Conservation (phyloP, 257 asterid species). For the Salvia rosmarinus region DNA sequence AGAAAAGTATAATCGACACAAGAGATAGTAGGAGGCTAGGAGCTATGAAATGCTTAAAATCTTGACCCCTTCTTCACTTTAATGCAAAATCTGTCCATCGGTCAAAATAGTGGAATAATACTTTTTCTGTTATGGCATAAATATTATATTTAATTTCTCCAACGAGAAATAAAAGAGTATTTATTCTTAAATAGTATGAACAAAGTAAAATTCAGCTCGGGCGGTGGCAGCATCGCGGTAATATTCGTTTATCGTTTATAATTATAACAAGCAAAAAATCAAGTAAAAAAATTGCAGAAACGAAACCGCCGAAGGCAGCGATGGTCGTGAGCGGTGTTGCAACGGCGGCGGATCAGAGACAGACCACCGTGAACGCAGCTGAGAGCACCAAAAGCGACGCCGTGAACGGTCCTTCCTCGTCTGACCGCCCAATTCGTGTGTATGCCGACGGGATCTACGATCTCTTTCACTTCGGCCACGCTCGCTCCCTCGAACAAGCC, state of each 20-base stretch:
- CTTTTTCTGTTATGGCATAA: not conserved
- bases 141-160: not conserved
- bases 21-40: too few species aligned
- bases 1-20: too few species aligned
- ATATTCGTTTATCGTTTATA: constrained; percentile 34
- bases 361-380: constrained; percentile 30
- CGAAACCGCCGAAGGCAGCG: constrained; percentile 36
- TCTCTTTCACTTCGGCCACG: constrained; percentile 98
- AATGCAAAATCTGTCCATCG: not conserved
- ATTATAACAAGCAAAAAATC: not conserved
- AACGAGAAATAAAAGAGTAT: not conserved
- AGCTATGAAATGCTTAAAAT: not conserved
- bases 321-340: constrained; percentile 54
- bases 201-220: not conserved
- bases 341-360: constrained; percentile 41
- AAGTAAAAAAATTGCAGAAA: not conserved
- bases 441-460: constrained; percentile 98
- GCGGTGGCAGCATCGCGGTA: constrained; percentile 26
- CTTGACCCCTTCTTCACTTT: not conserved
- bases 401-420: constrained; percentile 37
- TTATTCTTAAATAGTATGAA: not conserved
- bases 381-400: constrained; percentile 39
- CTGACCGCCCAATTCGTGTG: constrained; percentile 84
- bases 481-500: constrained; percentile 98
- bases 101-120: not conserved